Conservation (phyloP, 2,329 filamentous ascomycete genomes). For the Calonectria honghensis region DNA sequence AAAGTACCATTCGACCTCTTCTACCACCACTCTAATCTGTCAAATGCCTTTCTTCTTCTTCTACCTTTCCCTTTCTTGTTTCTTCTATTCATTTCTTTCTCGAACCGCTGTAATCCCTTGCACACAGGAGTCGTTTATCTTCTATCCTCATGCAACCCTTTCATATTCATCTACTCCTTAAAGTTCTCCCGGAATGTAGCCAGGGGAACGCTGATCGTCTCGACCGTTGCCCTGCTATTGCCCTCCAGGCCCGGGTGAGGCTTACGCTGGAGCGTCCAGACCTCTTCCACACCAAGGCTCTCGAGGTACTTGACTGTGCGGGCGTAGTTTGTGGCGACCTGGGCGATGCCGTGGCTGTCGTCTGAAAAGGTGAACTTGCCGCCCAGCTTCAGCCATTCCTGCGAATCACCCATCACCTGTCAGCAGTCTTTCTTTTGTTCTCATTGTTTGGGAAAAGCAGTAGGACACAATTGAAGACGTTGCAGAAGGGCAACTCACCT, state of each 20-base stretch:
- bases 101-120: no score
- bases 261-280: conserved; percentile 74
- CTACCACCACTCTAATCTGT: not conserved
- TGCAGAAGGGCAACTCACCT: conserved; percentile 69
- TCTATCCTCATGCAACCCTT: conserved; percentile 9
- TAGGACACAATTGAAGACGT: not conserved
- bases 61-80: not conserved
- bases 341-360: conserved; percentile 92
- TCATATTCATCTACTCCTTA: conserved; percentile 2
- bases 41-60: not conserved
- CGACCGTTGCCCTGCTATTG: conserved; percentile 60
- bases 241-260: conserved; percentile 56
- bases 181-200: conserved; percentile 61
- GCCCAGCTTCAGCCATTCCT: conserved; percentile 83
- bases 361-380: conserved; percentile 94
- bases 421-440: conserved; percentile 8
- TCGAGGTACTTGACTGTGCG: conserved; percentile 82
- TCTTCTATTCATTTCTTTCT: not conserved
- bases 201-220: conserved; percentile 66
- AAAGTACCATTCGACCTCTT: not conserved
- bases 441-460: not conserved
- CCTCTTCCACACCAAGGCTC: conserved; percentile 76
- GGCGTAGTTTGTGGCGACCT: conserved; percentile 90
- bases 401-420: conserved; percentile 19
- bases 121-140: not conserved